Conservation (phyloP, 352 stramenopile genomes). For the Globisporangium paroecandrum region DNA sequence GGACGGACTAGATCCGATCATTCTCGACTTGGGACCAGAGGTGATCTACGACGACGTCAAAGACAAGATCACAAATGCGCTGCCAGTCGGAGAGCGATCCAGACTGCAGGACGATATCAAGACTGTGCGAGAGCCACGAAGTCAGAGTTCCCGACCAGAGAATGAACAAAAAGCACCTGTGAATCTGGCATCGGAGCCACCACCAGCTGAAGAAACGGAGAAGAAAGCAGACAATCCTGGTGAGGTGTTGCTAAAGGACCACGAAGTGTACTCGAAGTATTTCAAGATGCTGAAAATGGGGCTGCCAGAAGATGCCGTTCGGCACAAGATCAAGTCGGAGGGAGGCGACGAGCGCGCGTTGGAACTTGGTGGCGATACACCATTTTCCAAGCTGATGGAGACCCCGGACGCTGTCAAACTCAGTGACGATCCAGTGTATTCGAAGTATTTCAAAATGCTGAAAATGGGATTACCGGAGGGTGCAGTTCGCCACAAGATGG, state of each 20-base stretch:
- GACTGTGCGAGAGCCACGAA: constrained; percentile 30
- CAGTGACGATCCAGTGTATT: constrained; percentile 55
- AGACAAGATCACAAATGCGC: constrained; percentile 32
- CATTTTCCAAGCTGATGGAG: constrained; percentile 37
- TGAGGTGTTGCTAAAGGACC: constrained; percentile 38
- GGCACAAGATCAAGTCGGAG: constrained; percentile 78
- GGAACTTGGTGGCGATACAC: constrained; percentile 46
- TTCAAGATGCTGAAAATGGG: constrained; percentile 94
- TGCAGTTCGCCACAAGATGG: constrained; percentile 85
- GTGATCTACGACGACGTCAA: constrained; percentile 66
- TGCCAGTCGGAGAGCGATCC: constrained; percentile 16
- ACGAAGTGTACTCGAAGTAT: constrained; percentile 73
- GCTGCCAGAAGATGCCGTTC: constrained; percentile 73
- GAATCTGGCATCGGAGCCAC: constrained; percentile 8
- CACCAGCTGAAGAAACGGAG: neutral
- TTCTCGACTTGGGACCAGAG: constrained; percentile 59
- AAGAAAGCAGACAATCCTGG: neutral
- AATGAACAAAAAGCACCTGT: neutral
- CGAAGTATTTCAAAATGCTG: constrained; percentile 94
- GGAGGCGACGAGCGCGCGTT: constrained; percentile 51
- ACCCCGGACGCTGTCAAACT: constrained; percentile 25
- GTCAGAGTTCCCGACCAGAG: neutral
- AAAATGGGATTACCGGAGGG: constrained; percentile 87
- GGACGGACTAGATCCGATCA: constrained; percentile 81
- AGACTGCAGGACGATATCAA: constrained; percentile 70